Evolutionary conservation across 768 basidiomycete genomes (phyloP).

Genomic region (Suillus placidus): DNA sequence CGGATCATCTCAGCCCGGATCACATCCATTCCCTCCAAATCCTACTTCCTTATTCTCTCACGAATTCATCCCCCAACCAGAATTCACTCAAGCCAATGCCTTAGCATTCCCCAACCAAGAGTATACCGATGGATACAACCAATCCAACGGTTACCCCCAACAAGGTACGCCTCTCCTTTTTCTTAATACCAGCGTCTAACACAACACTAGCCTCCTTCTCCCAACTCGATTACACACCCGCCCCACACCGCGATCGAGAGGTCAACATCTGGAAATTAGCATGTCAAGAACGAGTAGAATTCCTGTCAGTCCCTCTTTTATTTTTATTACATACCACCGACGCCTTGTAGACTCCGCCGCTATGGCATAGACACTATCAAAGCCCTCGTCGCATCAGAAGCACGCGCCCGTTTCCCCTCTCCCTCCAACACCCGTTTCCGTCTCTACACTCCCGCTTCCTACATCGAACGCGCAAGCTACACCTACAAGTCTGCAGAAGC

Average conservation of each 20-base stretch:
- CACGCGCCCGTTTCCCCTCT: constrained; percentile 14
- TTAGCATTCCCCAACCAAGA: neutral
- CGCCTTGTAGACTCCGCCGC: constrained; percentile 28
- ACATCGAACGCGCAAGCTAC: constrained; percentile 24
- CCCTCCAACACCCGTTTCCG: constrained; percentile 24
- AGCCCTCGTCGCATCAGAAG: constrained; percentile 33
- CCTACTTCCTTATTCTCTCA: neutral
- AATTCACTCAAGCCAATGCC: neutral
- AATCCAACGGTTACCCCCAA: constrained; percentile 4
- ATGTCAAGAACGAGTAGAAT: constrained; percentile 38
- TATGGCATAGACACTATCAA: constrained; percentile 38
- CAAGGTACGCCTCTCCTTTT: neutral
- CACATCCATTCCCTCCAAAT: constrained; percentile 1
- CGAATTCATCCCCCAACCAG: constrained; percentile 2
- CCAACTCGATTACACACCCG: constrained; percentile 18
- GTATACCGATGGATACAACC: neutral
- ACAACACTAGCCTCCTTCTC: neutral
- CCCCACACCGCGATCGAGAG: constrained; percentile 35
- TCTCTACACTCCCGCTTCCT: constrained; percentile 31
- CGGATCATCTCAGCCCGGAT: neutral
- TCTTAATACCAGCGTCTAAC: neutral
- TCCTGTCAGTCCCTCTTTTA: constrained; percentile 27
- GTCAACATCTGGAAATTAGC: constrained; percentile 40
- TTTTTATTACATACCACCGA: constrained; percentile 5
- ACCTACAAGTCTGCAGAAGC: constrained; percentile 30